A percentile compares a stretch with the other conserved stretches of the same genome.
These are phyloP conservation scores for Pulveroboletus sp. DNA, from an alignment of 768 basidiomycete species.

Conservation along the genomic window DNA sequence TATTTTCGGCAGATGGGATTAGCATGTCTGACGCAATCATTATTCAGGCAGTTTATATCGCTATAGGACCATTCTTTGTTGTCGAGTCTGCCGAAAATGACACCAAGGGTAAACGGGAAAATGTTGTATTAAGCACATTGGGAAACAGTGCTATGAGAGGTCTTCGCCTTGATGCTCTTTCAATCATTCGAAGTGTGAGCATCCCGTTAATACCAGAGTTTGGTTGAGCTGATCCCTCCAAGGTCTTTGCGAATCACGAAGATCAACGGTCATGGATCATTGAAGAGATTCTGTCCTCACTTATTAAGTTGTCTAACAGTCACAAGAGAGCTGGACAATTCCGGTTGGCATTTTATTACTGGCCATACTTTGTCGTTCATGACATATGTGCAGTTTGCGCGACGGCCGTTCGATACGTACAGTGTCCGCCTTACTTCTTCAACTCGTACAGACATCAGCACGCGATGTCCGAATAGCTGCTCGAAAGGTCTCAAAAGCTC, in stretches of 20 bases:
- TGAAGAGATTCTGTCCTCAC: conserved; percentile 89
- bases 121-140: conserved; percentile 56
- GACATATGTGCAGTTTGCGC: conserved; percentile 54
- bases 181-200: conserved; percentile 80
- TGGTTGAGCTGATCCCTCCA: conserved; percentile 6
- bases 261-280: conserved; percentile 95
- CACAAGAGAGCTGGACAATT: conserved; percentile 91
- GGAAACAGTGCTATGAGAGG: conserved; percentile 79
- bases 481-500: conserved; percentile 52
- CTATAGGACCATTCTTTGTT: conserved; percentile 92
- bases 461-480: conserved; percentile 79
- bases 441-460: conserved; percentile 94
- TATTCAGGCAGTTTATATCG: conserved; percentile 88
- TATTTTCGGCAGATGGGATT: conserved; percentile 67
- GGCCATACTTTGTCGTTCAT: neutral
- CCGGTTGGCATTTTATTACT: conserved; percentile 44
- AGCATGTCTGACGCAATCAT: conserved; percentile 84
- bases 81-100: conserved; percentile 62
- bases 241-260: conserved; percentile 91
- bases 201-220: neutral
- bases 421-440: conserved; percentile 86
- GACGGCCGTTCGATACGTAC: conserved; percentile 92
- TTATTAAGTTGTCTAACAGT: conserved; percentile 85
- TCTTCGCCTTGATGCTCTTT: conserved; percentile 74
- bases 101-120: conserved; percentile 51